Evolutionary conservation across 805 yeast species (phyloP).

Genomic region (Wickerhamomyces strasburgensis): DNA sequence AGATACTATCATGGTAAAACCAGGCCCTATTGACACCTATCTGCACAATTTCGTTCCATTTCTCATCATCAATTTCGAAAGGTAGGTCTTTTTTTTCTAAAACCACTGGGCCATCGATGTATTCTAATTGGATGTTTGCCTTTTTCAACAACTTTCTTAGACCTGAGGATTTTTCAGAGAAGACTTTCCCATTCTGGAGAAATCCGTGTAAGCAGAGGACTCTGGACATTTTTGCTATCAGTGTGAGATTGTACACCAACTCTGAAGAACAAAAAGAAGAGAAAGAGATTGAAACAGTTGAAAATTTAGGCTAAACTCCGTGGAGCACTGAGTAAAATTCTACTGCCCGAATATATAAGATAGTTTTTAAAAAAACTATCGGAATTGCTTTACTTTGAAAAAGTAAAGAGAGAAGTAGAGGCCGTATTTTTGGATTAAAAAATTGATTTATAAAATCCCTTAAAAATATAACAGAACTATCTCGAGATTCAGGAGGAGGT

Average conservation of each 20-base stretch:
- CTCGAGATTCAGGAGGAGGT: no score
- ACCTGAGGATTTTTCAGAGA: constrained; percentile 87
- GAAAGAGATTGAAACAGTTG: background rate
- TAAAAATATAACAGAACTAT: no score
- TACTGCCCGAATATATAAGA: no score
- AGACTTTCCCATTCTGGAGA: constrained; percentile 76
- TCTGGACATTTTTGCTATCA: constrained; percentile 30
- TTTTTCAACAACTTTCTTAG: constrained; percentile 68
- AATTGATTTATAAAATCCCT: no score
- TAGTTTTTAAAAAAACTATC: no score
- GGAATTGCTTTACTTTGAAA: no score
- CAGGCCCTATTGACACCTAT: constrained; percentile 55
- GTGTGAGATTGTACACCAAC: no score
- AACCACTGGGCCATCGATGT: constrained; percentile 72
- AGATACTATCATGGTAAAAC: constrained; percentile 58
- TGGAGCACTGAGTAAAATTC: no score
- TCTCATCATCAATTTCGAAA: constrained; percentile 52
- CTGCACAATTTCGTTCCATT: constrained; percentile 43
- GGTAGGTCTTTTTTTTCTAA: constrained; percentile 71
- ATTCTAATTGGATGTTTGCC: constrained; percentile 64
- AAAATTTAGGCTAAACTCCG: background rate
- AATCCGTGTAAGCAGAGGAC: constrained; percentile 90
- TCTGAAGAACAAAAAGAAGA: background rate
- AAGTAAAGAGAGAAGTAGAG: no score
- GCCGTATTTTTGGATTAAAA: no score